Evolutionary conservation across 352 stramenopile genomes (phyloP).

Genomic region (Globisporangium viniferum): DNA sequence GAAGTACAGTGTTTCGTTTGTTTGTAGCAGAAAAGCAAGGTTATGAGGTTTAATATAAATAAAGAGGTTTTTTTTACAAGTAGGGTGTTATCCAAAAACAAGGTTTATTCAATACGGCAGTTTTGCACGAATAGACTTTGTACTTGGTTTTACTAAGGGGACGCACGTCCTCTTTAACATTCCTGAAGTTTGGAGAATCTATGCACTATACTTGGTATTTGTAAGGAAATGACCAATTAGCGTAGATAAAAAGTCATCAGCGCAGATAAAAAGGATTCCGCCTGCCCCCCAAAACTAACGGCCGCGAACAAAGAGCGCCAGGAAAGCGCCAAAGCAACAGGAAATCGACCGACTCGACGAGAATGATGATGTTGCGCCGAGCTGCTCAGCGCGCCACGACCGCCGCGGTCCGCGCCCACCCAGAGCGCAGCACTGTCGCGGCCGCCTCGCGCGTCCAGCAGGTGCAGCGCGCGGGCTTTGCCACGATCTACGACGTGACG

Average conservation of each 20-base stretch:
- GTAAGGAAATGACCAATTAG: background rate
- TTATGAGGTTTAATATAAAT: background rate
- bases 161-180: background rate
- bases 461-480: slow-evolving; percentile 39
- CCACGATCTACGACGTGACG: slow-evolving; percentile 66
- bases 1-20: background rate
- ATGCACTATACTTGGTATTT: background rate
- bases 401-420: slow-evolving; percentile 14
- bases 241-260: background rate
- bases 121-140: background rate
- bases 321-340: slow-evolving; percentile 5
- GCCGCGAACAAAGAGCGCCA: slow-evolving; percentile 17
- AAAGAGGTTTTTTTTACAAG: no score
- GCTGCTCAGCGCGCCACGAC: slow-evolving; percentile 23
- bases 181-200: background rate
- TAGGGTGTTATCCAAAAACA: no score
- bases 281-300: slow-evolving; percentile 5
- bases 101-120: background rate
- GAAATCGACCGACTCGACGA: background rate
- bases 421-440: slow-evolving; percentile 5
- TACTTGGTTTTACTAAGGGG: background rate
- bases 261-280: background rate
- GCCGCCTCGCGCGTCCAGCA: slow-evolving; percentile 24
- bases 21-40: background rate
- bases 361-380: slow-evolving; percentile 21